Percentiles rank a stretch among this genome's conserved stretches.
Conservation (phyloP, 2,329 filamentous ascomycete genomes). For the Samsoniella hepiali region DNA sequence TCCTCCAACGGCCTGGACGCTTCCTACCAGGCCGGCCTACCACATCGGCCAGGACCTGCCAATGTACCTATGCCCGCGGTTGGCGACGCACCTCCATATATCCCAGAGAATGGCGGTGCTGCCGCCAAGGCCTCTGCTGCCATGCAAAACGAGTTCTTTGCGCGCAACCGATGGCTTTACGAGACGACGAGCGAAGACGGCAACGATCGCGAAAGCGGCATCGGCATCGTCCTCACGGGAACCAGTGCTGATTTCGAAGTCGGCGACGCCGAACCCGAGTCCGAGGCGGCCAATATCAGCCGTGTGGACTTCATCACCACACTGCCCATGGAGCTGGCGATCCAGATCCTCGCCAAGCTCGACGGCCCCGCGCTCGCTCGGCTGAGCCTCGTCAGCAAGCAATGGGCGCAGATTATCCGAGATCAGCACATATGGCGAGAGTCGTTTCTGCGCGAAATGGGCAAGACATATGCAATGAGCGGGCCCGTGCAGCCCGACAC, state of each 20-base stretch:
- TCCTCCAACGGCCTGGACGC: conserved; percentile 42
- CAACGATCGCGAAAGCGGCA: conserved; percentile 61
- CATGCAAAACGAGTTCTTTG: conserved; percentile 52
- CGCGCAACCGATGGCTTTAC: conserved; percentile 42
- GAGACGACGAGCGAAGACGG: conserved; percentile 41
- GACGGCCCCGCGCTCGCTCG: conserved; percentile 50
- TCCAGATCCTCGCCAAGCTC: conserved; percentile 55
- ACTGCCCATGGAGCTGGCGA: conserved; percentile 56
- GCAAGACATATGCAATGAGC: conserved; percentile 57
- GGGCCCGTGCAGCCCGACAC: conserved; percentile 49
- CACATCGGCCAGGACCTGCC: conserved; percentile 29
- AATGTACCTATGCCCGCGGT: conserved; percentile 46
- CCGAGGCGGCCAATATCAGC: conserved; percentile 42
- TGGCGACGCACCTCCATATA: conserved; percentile 55
- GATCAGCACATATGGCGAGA: conserved; percentile 63
- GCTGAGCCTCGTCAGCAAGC: conserved; percentile 47
- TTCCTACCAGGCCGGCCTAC: conserved; percentile 24
- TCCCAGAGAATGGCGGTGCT: conserved; percentile 57
- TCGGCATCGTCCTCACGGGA: conserved; percentile 55
- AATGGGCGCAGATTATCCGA: conserved; percentile 46
- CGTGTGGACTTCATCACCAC: conserved; percentile 56
- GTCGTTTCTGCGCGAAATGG: conserved; percentile 60
- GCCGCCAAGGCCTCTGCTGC: conserved; percentile 60
- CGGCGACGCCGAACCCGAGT: conserved; percentile 32
- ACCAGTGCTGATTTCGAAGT: conserved; percentile 37